phyloP scores from a whole-genome alignment of 2,329 filamentous ascomycete species.

The Onygenales sp. region DNA sequence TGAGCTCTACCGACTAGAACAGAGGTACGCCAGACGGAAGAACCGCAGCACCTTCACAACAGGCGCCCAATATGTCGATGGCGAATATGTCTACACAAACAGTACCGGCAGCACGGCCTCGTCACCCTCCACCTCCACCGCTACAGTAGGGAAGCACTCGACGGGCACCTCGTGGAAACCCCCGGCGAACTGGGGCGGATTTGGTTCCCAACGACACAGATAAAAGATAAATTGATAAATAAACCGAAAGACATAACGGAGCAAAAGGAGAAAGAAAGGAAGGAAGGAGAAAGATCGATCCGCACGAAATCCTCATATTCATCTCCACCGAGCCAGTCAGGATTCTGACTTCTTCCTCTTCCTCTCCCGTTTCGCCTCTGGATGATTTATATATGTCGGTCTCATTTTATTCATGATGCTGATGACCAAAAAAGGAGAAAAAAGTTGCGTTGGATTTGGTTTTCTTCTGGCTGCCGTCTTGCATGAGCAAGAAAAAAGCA shows the following conservation, averaged over 20 bases:
- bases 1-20: conserved; percentile 89
- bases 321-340: neutral
- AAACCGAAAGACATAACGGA: neutral
- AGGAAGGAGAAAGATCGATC: neutral
- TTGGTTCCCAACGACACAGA: neutral
- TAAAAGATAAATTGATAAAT: neutral
- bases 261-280: neutral
- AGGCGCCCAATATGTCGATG: conserved; percentile 85
- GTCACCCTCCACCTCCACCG: conserved; percentile 24
- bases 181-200: neutral
- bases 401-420: too few species aligned
- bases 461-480: too few species aligned
- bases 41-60: conserved; percentile 83
- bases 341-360: neutral
- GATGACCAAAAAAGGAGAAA: too few species aligned
- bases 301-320: neutral
- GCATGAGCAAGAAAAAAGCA: too few species aligned
- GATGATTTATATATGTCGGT: too few species aligned
- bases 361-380: too few species aligned
- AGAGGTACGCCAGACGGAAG: conserved; percentile 86
- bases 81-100: conserved; percentile 74
- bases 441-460: too few species aligned
- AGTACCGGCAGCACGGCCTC: conserved; percentile 11
- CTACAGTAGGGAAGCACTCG: conserved; percentile 30
- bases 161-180: conserved; percentile 16